Evolutionary conservation across 1,284 basidiomycete genomes (phyloP), one percentile per base, ranked within the genome.

Genomic region (Apiotrichum domesticum): DNA sequence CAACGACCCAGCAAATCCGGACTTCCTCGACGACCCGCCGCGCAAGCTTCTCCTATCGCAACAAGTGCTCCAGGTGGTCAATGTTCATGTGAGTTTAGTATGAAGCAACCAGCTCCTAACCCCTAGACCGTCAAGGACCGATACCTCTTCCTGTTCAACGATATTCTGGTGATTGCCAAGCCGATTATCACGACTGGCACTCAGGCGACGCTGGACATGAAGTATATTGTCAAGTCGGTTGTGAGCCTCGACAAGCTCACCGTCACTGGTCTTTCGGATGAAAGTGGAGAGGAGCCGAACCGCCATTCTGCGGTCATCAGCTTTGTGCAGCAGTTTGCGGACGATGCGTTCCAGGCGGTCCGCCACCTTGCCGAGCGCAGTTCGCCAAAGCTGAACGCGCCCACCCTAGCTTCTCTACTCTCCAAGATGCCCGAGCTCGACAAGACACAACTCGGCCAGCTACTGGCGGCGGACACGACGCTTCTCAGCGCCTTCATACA

Each of bases 111-210:
- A 21, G 21, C 21, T 21, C 21, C 21, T 21, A 21, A 21, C 21
- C 21, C 21, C 21, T 21, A 78, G 71, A 94, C 89, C 1, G 88
- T 96, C 75, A 98, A 98, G 74, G 93, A 98, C 70, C 86, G 95
- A 8, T 94, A 91, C 79, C 81, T 98, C 11, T 94, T 98, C 78
- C 80, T 98, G 29, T 98, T 98, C 81, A 90, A 81, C 70, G 96
- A 99, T 72, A 82, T 98, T 48, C 82, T 98, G 46, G 84, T 98
- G 70, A 85, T 98, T 60, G 78, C 80, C 39, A 83, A 82, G 66
- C 81, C 81, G 0, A 54, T 81, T 45, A 70, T 78, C 43, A 65
- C 63, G 6, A 83, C 86, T 58, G 75, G 79, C 44, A 79, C 81
- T 58, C 79, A 81, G 58, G 83, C 85, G 8, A 85, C 85, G 1